A percentile compares a stretch with the other conserved stretches of the same genome.
Conservation (phyloP, 805 yeast genomes). For the Osmozyma mogii region DNA sequence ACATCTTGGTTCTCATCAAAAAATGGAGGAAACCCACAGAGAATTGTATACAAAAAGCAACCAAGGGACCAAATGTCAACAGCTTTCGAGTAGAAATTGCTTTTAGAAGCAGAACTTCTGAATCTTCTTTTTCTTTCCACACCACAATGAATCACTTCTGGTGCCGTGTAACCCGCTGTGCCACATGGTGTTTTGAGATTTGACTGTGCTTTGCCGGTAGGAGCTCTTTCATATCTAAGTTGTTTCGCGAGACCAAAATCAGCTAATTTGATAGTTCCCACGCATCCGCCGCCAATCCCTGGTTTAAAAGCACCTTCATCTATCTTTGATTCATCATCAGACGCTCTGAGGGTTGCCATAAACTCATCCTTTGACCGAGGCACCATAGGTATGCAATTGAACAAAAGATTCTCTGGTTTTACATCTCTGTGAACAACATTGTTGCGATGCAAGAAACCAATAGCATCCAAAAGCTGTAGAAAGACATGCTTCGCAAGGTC, state of each 20-base stretch:
- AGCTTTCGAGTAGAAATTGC: constrained; percentile 43
- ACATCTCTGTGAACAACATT: constrained; percentile 82
- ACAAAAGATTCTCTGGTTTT: constrained; percentile 72
- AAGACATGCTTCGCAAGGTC: constrained; percentile 58
- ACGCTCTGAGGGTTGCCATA: constrained; percentile 38
- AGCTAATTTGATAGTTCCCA: constrained; percentile 84
- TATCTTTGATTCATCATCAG: constrained; percentile 63
- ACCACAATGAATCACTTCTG: constrained; percentile 73
- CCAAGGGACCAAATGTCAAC: constrained; percentile 74
- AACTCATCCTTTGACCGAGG: constrained; percentile 36
- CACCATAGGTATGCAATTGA: constrained; percentile 44
- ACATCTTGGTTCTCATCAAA: constrained; percentile 61
- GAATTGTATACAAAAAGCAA: constrained; percentile 58
- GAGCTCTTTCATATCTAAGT: constrained; percentile 54
- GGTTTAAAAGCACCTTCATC: constrained; percentile 85
- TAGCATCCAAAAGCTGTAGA: constrained; percentile 54
- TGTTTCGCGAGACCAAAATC: constrained; percentile 94
- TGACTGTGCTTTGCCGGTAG: constrained; percentile 4
- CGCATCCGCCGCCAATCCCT: constrained; percentile 86
- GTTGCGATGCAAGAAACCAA: constrained; percentile 61
- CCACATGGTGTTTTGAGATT: constrained; percentile 98
- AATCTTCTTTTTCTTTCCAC: constrained; percentile 51
- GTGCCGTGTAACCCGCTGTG: constrained; percentile 97
- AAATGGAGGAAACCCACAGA: constrained; percentile 72
- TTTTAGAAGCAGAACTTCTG: constrained; percentile 8